Evolutionary conservation across 2,329 filamentous ascomycete genomes (phyloP).

Genomic region (Setomelanomma holmii): DNA sequence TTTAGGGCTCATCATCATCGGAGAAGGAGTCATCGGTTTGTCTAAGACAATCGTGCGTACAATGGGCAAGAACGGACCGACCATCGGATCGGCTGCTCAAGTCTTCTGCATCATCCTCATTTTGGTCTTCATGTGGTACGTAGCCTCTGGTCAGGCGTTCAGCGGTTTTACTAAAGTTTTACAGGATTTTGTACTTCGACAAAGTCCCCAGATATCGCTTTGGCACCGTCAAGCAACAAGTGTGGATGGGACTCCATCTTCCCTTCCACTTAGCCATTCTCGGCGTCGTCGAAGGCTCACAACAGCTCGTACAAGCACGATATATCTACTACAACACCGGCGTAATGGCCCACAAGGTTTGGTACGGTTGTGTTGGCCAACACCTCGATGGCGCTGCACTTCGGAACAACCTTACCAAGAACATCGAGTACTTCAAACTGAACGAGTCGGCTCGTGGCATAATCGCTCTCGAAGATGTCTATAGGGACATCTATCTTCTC

Average conservation of each 20-base stretch:
- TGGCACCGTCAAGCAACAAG: constrained; percentile 22
- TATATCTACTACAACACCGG: constrained; percentile 7
- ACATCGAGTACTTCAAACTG: constrained; percentile 19
- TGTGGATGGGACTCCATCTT: constrained; percentile 23
- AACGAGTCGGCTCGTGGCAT: constrained; percentile 10
- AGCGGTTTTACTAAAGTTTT: not conserved
- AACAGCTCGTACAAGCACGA: constrained; percentile 21
- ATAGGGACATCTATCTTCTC: constrained; percentile 7
- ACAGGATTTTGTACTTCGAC: constrained; percentile 27
- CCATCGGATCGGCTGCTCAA: constrained; percentile 37
- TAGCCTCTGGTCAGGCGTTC: not conserved
- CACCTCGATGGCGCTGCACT: constrained; percentile 18
- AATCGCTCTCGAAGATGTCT: constrained; percentile 7
- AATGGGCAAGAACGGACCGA: constrained; percentile 20
- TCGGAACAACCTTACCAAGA: constrained; percentile 7
- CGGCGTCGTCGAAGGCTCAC: constrained; percentile 28
- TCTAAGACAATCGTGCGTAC: constrained; percentile 54
- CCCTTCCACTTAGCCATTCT: constrained; percentile 25
- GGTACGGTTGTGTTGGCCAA: constrained; percentile 4
- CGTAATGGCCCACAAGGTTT: not conserved
- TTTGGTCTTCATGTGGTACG: constrained; percentile 5
- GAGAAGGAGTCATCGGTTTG: constrained; percentile 66
- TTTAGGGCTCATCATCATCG: constrained; percentile 67
- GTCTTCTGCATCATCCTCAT: constrained; percentile 19
- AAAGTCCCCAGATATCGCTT: constrained; percentile 16